Conservation (phyloP, 495 filamentous ascomycete species). For the Margaritispora aquatica region DNA sequence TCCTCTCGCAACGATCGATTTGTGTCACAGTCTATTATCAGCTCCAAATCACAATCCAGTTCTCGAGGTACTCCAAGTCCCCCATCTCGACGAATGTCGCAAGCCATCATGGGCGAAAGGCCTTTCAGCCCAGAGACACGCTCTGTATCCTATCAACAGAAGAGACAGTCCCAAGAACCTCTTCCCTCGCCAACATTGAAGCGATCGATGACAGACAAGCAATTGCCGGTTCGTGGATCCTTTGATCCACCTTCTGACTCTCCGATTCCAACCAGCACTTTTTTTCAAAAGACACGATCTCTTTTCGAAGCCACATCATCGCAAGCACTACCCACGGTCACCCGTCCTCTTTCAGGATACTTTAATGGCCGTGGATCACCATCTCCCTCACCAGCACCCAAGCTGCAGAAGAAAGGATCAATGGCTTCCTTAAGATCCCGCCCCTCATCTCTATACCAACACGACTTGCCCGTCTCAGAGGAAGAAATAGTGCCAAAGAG, state of each 20-base stretch:
- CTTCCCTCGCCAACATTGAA: neutral
- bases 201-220: neutral
- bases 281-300: constrained; percentile 19
- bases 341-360: constrained; percentile 4
- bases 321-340: neutral
- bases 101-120: neutral
- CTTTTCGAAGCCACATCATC: constrained; percentile 14
- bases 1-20: neutral
- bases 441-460: constrained; percentile 1
- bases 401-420: neutral
- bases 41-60: neutral
- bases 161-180: neutral
- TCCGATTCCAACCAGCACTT: neutral
- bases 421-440: neutral
- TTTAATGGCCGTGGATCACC: neutral
- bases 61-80: neutral
- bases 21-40: neutral
- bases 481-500: neutral
- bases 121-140: neutral
- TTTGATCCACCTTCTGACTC: neutral
- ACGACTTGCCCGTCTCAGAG: neutral
- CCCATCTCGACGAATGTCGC: neutral
- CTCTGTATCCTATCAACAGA: neutral
- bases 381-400: constrained; percentile 5
- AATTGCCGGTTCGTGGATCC: neutral